Evolutionary conservation across 108 stramenopile genomes (phyloP), one percentile per base, ranked within the genome.

Genomic region (Conticribra weissflogii): DNA sequence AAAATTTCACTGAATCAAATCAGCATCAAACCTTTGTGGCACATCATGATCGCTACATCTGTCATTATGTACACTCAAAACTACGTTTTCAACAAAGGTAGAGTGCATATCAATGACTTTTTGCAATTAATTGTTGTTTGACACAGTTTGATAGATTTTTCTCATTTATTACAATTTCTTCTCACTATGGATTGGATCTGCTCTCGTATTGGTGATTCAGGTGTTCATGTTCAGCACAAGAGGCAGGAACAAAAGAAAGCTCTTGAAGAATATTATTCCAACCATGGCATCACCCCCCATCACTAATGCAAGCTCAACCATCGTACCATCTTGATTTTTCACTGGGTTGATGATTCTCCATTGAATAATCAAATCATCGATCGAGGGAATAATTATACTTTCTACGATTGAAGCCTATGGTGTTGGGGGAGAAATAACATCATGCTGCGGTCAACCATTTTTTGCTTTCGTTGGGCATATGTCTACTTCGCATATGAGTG

Each of bases 31-130:
- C 85, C 85, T 16, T 65, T 85, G 67, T 85, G 85, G 85, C 85
- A 85, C 66, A 72, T 80, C 49, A 85, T 85, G 85, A 76, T 83
- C 52, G 76, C 76, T 41, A 80, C 82, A 2, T 83, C 81, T 29
- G 69, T 77, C 59, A 71, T 82, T 70, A 85, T 85, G 85, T 85
- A 85, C 74, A 81, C 85, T 19, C 68, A 79, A 53, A 81, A 71
- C 45, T 85, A 85, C 51, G 36, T 79, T 46, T 72, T 72, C 52
- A 72, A 81, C 78, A 79, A 85, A 62, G 68, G 84, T 85, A 62
- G 65, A 81, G 79, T 19, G 32, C 22, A 2, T 3, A 3, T 55
- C 32, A 36, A 24, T 47, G 2, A 19, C 19, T 0, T 28, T 23
- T 17, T 41, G 62, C 32, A 12, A 31, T 23, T 2, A 34, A 32